Conservation (phyloP, 1,139 yeast genomes). For the Protomyces arabidopsidicola region DNA sequence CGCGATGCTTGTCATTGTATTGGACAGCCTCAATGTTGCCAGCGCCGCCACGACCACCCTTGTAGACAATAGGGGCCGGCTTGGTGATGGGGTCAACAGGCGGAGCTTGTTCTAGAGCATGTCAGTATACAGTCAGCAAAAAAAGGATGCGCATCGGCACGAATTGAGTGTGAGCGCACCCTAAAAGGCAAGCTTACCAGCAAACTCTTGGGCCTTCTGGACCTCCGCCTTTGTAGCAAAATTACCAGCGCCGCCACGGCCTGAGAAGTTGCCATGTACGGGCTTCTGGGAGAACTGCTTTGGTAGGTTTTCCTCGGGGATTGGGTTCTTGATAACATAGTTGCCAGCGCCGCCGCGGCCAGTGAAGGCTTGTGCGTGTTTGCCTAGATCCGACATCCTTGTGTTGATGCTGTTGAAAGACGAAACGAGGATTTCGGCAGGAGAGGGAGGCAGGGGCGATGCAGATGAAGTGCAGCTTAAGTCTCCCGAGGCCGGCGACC, state of each 20-base stretch:
- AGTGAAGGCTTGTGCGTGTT: conserved; percentile 18
- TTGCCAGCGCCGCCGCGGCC: conserved; percentile 28
- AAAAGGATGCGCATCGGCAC: not conserved
- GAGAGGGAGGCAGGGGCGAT: too few relatives aligned
- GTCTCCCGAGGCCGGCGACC: too few relatives aligned
- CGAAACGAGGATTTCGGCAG: too few relatives aligned
- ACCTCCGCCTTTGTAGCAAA: not conserved
- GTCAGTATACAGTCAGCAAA: too few relatives aligned
- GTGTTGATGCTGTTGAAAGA: not conserved
- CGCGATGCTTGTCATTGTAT: conserved; percentile 18
- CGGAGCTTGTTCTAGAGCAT: too few relatives aligned
- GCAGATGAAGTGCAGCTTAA: too few relatives aligned
- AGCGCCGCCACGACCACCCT: conserved; percentile 24
- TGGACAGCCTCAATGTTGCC: conserved; percentile 26
- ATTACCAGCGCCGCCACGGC: conserved; percentile 27
- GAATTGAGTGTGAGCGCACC: not conserved
- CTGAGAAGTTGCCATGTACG: conserved; percentile 17
- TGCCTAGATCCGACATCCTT: conserved; percentile 14
- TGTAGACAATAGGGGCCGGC: conserved; percentile 8
- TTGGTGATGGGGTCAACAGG: not conserved
- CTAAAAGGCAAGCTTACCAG: not conserved
- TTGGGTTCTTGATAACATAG: conserved; percentile 20
- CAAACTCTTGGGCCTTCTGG: not conserved
- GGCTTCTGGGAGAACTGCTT: conserved; percentile 12
- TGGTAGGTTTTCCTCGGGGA: conserved; percentile 19